A percentile compares a stretch with the other conserved stretches of the same genome.
phyloP scores from a whole-genome alignment of 495 filamentous ascomycete species.

The Neurospora sp. region DNA sequence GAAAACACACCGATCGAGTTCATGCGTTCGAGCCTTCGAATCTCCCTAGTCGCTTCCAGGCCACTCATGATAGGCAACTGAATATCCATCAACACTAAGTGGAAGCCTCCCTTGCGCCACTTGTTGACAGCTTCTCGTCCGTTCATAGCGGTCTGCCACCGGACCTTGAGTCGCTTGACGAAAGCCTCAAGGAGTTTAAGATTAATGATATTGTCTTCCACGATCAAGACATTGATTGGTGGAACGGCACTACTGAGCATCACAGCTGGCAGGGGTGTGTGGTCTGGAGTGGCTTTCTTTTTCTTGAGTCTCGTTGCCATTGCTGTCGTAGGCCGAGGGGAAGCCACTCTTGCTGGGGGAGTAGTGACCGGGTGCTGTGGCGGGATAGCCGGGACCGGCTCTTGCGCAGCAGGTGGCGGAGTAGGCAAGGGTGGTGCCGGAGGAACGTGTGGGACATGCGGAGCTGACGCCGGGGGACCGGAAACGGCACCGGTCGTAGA shows the following conservation, averaged over 20 bases:
- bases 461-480: constrained; percentile 6
- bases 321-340: constrained; percentile 36
- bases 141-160: constrained; percentile 96
- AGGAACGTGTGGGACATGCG: constrained; percentile 6
- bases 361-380: constrained; percentile 15
- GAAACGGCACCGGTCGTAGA: constrained; percentile 18
- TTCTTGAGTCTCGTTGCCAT: constrained; percentile 33
- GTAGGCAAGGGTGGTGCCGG: constrained; percentile 47
- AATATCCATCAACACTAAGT: constrained; percentile 97
- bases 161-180: constrained; percentile 91
- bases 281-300: constrained; percentile 43
- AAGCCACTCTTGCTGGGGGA: constrained; percentile 50
- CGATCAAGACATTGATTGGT: constrained; percentile 94
- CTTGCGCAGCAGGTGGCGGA: constrained; percentile 36
- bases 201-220: constrained; percentile 98
- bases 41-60: constrained; percentile 93
- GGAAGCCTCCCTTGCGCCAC: constrained; percentile 91
- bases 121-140: constrained; percentile 84
- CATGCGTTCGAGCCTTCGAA: constrained; percentile 75
- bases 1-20: constrained; percentile 85
- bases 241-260: constrained; percentile 77
- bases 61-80: constrained; percentile 97
- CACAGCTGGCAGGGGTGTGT: constrained; percentile 47
- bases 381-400: constrained; percentile 6
- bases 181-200: constrained; percentile 86